phyloP scores from a whole-genome alignment of 257 asterid species.

The Phtheirospermum japonicum region DNA sequence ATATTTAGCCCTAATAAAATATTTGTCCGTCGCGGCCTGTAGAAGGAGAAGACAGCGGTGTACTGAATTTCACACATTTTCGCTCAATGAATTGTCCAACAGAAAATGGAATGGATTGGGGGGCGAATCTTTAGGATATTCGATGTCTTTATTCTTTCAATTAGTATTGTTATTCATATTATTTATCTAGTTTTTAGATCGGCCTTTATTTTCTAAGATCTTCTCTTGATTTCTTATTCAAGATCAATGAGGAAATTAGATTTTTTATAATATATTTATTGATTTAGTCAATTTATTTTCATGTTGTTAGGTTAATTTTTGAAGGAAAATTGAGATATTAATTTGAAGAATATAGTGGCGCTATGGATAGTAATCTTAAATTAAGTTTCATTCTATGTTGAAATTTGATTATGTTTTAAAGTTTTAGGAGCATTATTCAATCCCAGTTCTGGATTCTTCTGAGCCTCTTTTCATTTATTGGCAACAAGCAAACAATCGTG shows the following conservation, averaged over 20 bases:
- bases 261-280: too few relatives aligned
- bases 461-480: too few relatives aligned
- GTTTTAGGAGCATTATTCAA: too few relatives aligned
- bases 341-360: neutral
- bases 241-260: neutral
- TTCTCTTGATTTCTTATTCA: neutral
- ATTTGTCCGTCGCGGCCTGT: slow-evolving; percentile 42
- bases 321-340: neutral
- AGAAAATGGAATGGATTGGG: slow-evolving; percentile 23
- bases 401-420: too few relatives aligned
- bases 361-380: too few relatives aligned
- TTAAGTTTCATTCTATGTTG: too few relatives aligned
- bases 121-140: slow-evolving; percentile 2
- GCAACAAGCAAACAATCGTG: too few relatives aligned
- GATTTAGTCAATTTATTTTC: too few relatives aligned
- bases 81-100: slow-evolving; percentile 23
- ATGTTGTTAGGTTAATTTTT: too few relatives aligned
- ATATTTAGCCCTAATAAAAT: too few relatives aligned
- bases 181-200: neutral
- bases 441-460: too few relatives aligned
- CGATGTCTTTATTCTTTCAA: neutral
- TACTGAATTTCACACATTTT: slow-evolving; percentile 35
- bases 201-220: too few relatives aligned
- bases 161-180: slow-evolving; percentile 1
- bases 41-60: slow-evolving; percentile 38